A percentile compares a stretch with the other conserved stretches of the same genome.
Evolutionary conservation across 352 stramenopile genomes (phyloP).

Genomic region (Phytophthora pisi): DNA sequence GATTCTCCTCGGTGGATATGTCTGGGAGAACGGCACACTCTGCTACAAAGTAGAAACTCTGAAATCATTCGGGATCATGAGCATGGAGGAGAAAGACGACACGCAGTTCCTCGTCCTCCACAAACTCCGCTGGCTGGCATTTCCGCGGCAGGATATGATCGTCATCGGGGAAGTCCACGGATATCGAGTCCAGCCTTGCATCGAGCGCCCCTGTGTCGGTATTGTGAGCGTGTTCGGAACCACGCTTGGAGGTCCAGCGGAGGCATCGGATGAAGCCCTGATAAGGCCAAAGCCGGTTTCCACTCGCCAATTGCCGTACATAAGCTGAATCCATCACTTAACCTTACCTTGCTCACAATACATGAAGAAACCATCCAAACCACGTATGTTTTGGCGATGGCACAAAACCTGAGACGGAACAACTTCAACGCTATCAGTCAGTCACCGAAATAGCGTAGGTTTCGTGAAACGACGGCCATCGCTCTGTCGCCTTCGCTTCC

Average conservation of each 20-base stretch:
- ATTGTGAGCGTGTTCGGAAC: conserved; percentile 2
- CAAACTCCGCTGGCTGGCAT: conserved; percentile 2
- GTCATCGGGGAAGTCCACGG: conserved; percentile 6
- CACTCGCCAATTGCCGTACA: not conserved
- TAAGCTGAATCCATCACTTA: not conserved
- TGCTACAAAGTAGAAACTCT: conserved; percentile 6
- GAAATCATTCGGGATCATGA: conserved; percentile 13
- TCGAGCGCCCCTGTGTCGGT: not conserved
- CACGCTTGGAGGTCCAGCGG: conserved; percentile 1
- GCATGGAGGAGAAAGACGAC: conserved; percentile 8
- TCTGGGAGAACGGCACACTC: conserved; percentile 2
- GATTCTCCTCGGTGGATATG: conserved; percentile 10
- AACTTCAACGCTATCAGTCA: conserved; percentile 13
- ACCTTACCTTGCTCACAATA: not conserved
- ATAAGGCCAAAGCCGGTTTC: not conserved
- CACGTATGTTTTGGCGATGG: not conserved
- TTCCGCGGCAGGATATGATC: conserved; percentile 12
- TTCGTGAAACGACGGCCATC: not conserved
- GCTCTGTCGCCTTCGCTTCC: not conserved
- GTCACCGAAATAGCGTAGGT: too few relatives aligned
- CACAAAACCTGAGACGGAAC: not conserved
- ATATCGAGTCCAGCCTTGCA: not conserved
- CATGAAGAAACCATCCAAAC: not conserved
- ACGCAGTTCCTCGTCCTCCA: not conserved
- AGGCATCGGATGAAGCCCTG: not conserved